Conservation (phyloP, 768 basidiomycete genomes). For the Pluteus cervinus region DNA sequence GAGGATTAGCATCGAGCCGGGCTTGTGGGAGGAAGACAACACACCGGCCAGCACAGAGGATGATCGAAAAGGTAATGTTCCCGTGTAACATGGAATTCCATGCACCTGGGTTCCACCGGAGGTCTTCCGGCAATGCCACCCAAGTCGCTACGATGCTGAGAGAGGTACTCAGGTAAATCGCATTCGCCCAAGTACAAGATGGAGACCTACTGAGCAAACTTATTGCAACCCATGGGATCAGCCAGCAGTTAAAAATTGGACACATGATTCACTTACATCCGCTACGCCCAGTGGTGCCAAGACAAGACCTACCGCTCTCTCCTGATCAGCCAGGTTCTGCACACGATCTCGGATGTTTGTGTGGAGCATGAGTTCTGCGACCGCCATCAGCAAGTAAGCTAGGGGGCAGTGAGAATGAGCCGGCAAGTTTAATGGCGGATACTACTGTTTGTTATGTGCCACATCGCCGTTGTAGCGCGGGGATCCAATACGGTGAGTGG, state of each 20-base stretch:
- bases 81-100: slow-evolving; percentile 79
- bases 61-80: slow-evolving; percentile 58
- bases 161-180: too few relatives aligned
- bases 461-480: slow-evolving; percentile 47
- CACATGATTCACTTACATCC: slow-evolving; percentile 41
- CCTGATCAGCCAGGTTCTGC: slow-evolving; percentile 53
- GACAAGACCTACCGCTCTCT: slow-evolving; percentile 59
- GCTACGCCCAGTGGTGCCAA: slow-evolving; percentile 61
- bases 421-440: too few relatives aligned
- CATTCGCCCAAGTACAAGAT: too few relatives aligned
- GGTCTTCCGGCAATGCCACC: slow-evolving; percentile 48
- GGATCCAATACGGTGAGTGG: slow-evolving; percentile 37
- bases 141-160: slow-evolving; percentile 53
- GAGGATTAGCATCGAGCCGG: slow-evolving; percentile 1
- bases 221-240: too few relatives aligned
- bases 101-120: slow-evolving; percentile 39
- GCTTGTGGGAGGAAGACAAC: slow-evolving; percentile 6
- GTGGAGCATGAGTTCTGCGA: too few relatives aligned
- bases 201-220: too few relatives aligned
- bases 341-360: too few relatives aligned
- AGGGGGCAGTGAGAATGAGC: slow-evolving; percentile 3
- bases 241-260: too few relatives aligned
- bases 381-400: slow-evolving; percentile 63
- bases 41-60: slow-evolving; percentile 52
- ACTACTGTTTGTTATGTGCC: slow-evolving; percentile 58